phyloP scores from a whole-genome alignment of 768 basidiomycete genomes.

The Guyanaporus albipodus region DNA sequence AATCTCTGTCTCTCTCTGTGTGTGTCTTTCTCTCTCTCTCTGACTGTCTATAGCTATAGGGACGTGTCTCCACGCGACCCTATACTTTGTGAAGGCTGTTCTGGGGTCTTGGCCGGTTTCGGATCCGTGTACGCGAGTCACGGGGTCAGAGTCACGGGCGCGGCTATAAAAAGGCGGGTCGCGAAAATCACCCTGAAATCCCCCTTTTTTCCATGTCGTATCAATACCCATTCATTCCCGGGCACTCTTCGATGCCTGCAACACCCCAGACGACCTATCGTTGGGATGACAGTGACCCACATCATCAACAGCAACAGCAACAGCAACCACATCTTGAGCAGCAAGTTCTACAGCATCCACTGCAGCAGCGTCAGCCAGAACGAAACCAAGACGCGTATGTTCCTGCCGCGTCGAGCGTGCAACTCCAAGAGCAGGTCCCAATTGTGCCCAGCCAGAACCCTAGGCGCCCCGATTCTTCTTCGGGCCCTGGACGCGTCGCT shows the following conservation, averaged over 20 bases:
- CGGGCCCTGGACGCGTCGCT: too few species aligned
- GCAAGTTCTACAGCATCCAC: constrained; percentile 37
- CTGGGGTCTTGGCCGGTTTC: constrained; percentile 17
- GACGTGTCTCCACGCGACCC: too few species aligned
- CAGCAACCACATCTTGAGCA: constrained; percentile 33
- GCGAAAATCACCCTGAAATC: constrained; percentile 14
- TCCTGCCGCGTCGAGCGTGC: constrained; percentile 15
- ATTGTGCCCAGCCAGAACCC: constrained; percentile 29
- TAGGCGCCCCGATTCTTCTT: constrained; percentile 19
- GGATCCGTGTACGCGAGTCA: constrained; percentile 29
- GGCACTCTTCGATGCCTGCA: constrained; percentile 45
- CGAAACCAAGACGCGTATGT: constrained; percentile 22
- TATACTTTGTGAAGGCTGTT: too few species aligned
- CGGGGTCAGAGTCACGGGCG: constrained; percentile 5
- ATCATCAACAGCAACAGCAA: constrained; percentile 28
- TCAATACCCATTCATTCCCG: constrained; percentile 43
- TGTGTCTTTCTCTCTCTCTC: too few species aligned
- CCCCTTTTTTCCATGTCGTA: constrained; percentile 45
- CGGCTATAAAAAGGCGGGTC: constrained; percentile 32
- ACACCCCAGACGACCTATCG: constrained; percentile 43
- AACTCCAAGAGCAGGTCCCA: constrained; percentile 28
- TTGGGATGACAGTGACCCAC: constrained; percentile 38
- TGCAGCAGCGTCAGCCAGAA: constrained; percentile 35
- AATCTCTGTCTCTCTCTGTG: too few species aligned
- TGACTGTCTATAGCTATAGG: too few species aligned